Evolutionary conservation across 179 eudicot genomes (phyloP).

Genomic region (Beta macrorhiza): DNA sequence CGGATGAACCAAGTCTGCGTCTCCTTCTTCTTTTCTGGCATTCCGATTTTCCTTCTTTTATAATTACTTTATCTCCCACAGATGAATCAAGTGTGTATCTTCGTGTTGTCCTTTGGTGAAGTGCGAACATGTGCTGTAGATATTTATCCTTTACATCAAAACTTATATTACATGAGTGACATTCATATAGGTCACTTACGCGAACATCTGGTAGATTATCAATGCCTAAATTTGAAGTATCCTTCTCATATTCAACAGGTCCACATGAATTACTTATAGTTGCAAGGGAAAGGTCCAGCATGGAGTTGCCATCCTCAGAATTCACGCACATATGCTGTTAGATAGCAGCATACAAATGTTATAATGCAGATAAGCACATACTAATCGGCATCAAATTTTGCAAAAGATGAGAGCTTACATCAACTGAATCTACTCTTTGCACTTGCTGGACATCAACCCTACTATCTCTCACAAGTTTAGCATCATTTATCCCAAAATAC

Average conservation of each 20-base stretch:
- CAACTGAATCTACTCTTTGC: constrained; percentile 26
- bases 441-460: constrained; percentile 37
- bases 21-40: constrained; percentile 43
- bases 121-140: constrained; percentile 44
- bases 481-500: constrained; percentile 40
- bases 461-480: constrained; percentile 35
- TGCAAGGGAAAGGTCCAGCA: constrained; percentile 29
- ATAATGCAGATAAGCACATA: constrained; percentile 19
- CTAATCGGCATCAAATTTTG: background rate
- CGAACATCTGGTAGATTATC: constrained; percentile 49
- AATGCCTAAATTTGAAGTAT: constrained; percentile 36
- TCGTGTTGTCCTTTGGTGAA: constrained; percentile 50
- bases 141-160: constrained; percentile 51
- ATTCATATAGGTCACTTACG: constrained; percentile 56
- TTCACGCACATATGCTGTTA: constrained; percentile 13
- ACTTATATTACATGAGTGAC: constrained; percentile 47
- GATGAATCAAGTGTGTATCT: constrained; percentile 42
- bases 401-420: constrained; percentile 35
- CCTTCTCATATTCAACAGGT: constrained; percentile 29
- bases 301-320: constrained; percentile 31
- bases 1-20: constrained; percentile 41
- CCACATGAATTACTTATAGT: constrained; percentile 18
- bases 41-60: constrained; percentile 55
- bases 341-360: constrained; percentile 18
- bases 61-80: constrained; percentile 49